These are phyloP conservation scores for Lipomyces yamanashiensis DNA, from an alignment of 805 yeast genomes.

Conservation along the genomic window DNA sequence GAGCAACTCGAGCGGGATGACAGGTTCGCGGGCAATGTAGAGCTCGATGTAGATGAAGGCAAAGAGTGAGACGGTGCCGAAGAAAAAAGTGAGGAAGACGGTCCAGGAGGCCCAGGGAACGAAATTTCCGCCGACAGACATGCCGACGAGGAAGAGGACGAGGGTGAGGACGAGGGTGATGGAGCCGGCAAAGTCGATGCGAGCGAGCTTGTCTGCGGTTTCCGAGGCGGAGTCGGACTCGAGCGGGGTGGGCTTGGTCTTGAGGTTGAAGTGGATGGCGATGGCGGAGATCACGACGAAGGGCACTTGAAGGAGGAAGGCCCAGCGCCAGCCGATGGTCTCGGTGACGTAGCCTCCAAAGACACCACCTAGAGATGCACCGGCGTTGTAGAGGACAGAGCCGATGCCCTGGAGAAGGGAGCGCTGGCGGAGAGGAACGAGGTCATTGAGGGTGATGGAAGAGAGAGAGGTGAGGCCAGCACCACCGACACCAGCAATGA, in stretches of 20 bases:
- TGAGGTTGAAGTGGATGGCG: conserved; percentile 70
- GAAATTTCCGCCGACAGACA: conserved; percentile 67
- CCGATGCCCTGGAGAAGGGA: conserved; percentile 73
- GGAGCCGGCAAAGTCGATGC: conserved; percentile 71
- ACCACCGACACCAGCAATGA: conserved; percentile 77
- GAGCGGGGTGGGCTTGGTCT: conserved; percentile 53
- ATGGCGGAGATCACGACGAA: conserved; percentile 64
- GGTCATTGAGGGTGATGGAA: conserved; percentile 69
- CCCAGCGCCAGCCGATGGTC: conserved; percentile 59
- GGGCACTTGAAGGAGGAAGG: conserved; percentile 40
- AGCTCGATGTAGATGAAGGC: conserved; percentile 59
- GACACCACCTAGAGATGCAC: conserved; percentile 63
- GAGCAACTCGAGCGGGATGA: conserved; percentile 64
- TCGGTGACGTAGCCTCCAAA: conserved; percentile 52
- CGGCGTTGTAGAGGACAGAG: conserved; percentile 68
- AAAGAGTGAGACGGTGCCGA: conserved; percentile 45
- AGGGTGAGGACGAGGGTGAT: conserved; percentile 60
- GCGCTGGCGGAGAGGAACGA: conserved; percentile 67
- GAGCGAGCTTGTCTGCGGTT: conserved; percentile 46
- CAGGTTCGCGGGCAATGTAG: conserved; percentile 62
- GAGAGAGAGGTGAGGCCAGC: conserved; percentile 72
- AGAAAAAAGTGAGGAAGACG: conserved; percentile 47
- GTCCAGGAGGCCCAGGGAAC: conserved; percentile 53
- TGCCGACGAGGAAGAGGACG: conserved; percentile 62
- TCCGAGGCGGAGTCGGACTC: conserved; percentile 56